These are phyloP conservation scores for Monosporascus sp. DNA, from an alignment of 2,329 filamentous ascomycete genomes.

Conservation along the genomic window DNA sequence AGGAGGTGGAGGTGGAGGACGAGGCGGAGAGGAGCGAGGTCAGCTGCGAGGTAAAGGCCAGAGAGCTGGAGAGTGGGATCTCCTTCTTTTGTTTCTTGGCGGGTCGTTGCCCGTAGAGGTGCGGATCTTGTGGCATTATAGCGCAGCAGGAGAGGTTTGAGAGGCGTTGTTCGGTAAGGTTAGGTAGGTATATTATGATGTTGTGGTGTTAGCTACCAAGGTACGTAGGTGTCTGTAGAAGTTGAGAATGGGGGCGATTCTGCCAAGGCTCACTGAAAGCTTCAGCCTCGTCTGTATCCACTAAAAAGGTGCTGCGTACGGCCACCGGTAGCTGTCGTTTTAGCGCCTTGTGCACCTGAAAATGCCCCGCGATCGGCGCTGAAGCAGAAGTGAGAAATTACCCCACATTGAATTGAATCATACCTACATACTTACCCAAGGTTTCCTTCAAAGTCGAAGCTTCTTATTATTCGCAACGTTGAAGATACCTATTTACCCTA, in stretches of 20 bases:
- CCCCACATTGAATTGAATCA: constrained; percentile 13
- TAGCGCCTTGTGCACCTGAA: constrained; percentile 4
- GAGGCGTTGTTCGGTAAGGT: too few relatives aligned
- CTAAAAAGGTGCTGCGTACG: neutral
- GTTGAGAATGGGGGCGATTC: neutral
- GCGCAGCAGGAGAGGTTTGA: too few relatives aligned
- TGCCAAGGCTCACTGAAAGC: too few relatives aligned
- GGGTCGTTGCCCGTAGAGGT: constrained; percentile 72
- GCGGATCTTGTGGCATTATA: constrained; percentile 58
- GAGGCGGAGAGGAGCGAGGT: constrained; percentile 67
- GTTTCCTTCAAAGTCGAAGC: too few relatives aligned
- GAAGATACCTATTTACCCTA: neutral
- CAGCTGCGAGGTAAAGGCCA: constrained; percentile 86
- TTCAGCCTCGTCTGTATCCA: neutral
- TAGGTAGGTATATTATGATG: neutral
- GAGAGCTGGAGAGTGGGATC: constrained; percentile 64
- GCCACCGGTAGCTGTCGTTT: constrained; percentile 6
- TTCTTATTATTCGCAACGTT: too few relatives aligned
- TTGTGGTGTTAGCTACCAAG: neutral
- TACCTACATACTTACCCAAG: neutral
- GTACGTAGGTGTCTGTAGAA: neutral
- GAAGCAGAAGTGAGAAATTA: constrained; percentile 2
- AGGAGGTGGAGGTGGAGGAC: constrained; percentile 36
- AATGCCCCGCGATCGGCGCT: constrained; percentile 26
- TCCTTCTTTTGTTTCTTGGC: constrained; percentile 66